Evolutionary conservation across 202 grass and related monocot genomes (phyloP).

Genomic region (Dendrocalamus latiflorus): DNA sequence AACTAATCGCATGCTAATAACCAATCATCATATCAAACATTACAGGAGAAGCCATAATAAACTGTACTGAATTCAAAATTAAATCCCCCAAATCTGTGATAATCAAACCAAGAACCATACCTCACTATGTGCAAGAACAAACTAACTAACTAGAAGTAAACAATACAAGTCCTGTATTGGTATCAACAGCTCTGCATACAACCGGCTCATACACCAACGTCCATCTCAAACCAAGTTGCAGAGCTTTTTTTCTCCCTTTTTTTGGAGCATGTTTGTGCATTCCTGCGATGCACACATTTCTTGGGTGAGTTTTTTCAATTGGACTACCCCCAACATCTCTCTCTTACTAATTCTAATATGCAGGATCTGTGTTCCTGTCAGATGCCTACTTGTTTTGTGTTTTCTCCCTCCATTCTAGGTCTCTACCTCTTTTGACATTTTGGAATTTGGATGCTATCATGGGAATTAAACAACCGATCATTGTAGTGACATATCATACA

Average conservation of each 20-base stretch:
- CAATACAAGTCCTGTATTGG: not conserved
- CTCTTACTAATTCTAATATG: not conserved
- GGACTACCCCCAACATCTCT: not conserved
- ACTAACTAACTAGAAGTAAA: not conserved
- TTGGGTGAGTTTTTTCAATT: not conserved
- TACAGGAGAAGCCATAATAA: not conserved
- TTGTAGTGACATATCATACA: not conserved
- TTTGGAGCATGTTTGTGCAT: not conserved
- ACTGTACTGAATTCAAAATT: not conserved
- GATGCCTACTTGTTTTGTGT: not conserved
- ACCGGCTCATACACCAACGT: not conserved
- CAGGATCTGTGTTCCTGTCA: not conserved
- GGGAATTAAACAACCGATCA: not conserved
- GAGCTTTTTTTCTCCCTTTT: no score
- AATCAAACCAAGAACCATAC: conserved; percentile 7
- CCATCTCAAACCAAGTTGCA: not conserved
- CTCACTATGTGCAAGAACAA: not conserved
- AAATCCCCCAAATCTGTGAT: not conserved
- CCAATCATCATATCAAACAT: not conserved
- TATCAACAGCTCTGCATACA: conserved; percentile 10
- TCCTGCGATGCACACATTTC: not conserved
- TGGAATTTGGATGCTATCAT: not conserved
- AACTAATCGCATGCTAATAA: conserved; percentile 6
- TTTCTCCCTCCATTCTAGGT: not conserved
- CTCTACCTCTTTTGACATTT: not conserved